phyloP scores from a whole-genome alignment of 768 basidiomycete genomes.

The Tricholoma hemisulphureum region DNA sequence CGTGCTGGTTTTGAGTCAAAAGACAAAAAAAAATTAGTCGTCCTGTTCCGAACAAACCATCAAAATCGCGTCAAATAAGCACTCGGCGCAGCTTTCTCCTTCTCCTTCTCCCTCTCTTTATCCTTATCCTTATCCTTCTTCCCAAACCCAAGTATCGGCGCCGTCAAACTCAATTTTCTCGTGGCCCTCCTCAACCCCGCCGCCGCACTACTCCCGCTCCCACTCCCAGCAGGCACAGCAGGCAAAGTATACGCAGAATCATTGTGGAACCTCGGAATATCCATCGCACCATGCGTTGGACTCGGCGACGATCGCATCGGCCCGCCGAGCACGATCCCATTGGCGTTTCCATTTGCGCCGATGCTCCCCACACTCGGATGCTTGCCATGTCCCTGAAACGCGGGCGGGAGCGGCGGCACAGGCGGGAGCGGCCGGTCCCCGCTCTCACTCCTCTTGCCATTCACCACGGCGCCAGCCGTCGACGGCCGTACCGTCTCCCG shows the following conservation, averaged over 20 bases:
- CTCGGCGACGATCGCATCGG: background rate
- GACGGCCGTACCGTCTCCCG: conserved; percentile 32
- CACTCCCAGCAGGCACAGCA: background rate
- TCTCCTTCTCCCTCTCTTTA: conserved; percentile 35
- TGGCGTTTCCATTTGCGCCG: background rate
- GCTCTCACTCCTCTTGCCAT: conserved; percentile 9
- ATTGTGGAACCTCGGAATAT: background rate
- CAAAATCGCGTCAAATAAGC: conserved; percentile 5
- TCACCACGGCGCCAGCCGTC: conserved; percentile 33
- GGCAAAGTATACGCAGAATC: conserved; percentile 11
- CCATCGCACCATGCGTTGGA: background rate
- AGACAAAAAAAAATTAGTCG: too few species aligned
- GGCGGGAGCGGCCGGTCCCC: conserved; percentile 13
- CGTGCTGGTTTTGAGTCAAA: background rate
- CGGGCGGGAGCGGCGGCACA: conserved; percentile 5
- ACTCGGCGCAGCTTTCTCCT: conserved; percentile 15
- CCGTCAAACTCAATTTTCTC: conserved; percentile 68
- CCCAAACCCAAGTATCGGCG: conserved; percentile 59
- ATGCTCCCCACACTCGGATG: background rate
- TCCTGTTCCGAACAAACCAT: too few species aligned
- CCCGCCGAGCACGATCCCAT: background rate
- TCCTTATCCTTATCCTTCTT: conserved; percentile 52
- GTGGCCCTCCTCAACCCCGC: conserved; percentile 41
- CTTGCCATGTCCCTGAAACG: background rate
- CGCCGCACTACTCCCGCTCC: conserved; percentile 14